Conservation (phyloP, 2,329 filamentous ascomycete species). For the Orbilia brochopaga region DNA sequence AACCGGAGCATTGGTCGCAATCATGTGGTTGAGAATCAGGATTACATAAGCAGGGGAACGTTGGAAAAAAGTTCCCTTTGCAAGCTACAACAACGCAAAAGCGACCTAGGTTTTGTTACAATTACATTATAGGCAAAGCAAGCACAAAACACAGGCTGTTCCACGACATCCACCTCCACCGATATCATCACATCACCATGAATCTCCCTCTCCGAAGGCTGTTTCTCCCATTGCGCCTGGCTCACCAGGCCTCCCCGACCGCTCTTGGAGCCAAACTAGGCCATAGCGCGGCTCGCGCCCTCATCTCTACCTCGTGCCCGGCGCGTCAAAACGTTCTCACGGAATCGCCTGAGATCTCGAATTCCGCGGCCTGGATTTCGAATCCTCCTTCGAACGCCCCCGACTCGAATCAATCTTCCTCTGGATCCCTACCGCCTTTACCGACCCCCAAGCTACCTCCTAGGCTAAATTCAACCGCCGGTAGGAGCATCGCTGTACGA, state of each 20-base stretch:
- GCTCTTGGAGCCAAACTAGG: background rate
- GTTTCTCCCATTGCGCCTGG: constrained; percentile 1
- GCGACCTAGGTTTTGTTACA: too few species aligned
- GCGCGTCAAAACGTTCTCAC: constrained; percentile 8
- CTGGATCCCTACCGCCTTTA: constrained; percentile 19
- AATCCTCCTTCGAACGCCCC: constrained; percentile 2
- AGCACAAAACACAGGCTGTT: too few species aligned
- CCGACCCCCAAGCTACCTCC: constrained; percentile 50
- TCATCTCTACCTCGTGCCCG: constrained; percentile 20
- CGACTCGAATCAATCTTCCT: background rate
- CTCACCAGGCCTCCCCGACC: background rate
- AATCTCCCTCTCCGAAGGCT: constrained; percentile 1
- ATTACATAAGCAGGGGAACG: too few species aligned
- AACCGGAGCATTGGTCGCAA: too few species aligned
- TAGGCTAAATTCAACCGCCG: constrained; percentile 55
- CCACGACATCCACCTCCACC: background rate
- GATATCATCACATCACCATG: background rate
- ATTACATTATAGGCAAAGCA: too few species aligned
- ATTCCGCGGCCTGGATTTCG: constrained; percentile 10
- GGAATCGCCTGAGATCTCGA: constrained; percentile 6
- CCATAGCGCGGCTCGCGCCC: background rate
- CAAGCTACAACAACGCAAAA: too few species aligned
- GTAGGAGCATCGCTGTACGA: constrained; percentile 56
- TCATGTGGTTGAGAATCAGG: too few species aligned
- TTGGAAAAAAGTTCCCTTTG: too few species aligned